Conservation (phyloP, 345 rosid genomes). For the Aquilaria malaccensis region DNA sequence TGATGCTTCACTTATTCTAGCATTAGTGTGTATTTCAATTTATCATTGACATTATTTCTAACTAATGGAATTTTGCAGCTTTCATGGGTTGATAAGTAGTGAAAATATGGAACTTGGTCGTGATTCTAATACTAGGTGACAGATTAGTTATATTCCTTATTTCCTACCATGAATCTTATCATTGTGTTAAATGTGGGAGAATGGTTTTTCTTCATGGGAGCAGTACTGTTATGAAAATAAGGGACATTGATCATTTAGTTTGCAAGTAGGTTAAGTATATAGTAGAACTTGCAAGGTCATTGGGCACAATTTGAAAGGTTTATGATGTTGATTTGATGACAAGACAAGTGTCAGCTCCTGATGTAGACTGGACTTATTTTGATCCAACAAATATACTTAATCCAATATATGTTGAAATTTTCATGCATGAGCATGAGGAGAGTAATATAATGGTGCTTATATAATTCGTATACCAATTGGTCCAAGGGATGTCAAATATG, state of each 20-base stretch:
- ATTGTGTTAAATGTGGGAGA: not conserved
- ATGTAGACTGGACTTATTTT: slow-evolving; percentile 90
- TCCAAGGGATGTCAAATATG: slow-evolving; percentile 65
- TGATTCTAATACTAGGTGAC: slow-evolving; percentile 90
- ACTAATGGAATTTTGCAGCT: slow-evolving; percentile 38
- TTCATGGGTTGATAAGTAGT: slow-evolving; percentile 85
- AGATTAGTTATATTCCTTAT: slow-evolving; percentile 34
- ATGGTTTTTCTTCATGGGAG: not conserved
- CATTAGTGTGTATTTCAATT: too few species aligned
- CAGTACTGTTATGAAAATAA: too few species aligned
- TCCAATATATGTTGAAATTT: slow-evolving; percentile 61
- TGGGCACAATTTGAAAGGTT: slow-evolving; percentile 85
- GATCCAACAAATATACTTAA: slow-evolving; percentile 91
- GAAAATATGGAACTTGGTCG: slow-evolving; percentile 94
- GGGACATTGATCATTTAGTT: too few species aligned
- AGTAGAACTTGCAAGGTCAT: slow-evolving; percentile 87
- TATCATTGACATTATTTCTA: too few species aligned
- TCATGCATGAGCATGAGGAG: slow-evolving; percentile 81
- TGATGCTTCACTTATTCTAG: too few species aligned
- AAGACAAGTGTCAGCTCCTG: slow-evolving; percentile 74
- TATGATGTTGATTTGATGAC: slow-evolving; percentile 84
- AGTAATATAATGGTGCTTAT: slow-evolving; percentile 75
- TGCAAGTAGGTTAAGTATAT: slow-evolving; percentile 61
- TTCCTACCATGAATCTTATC: too few species aligned
- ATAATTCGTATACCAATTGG: slow-evolving; percentile 96